phyloP scores from a whole-genome alignment of 2,329 filamentous ascomycete species.

The Aspergillus ibericus region DNA sequence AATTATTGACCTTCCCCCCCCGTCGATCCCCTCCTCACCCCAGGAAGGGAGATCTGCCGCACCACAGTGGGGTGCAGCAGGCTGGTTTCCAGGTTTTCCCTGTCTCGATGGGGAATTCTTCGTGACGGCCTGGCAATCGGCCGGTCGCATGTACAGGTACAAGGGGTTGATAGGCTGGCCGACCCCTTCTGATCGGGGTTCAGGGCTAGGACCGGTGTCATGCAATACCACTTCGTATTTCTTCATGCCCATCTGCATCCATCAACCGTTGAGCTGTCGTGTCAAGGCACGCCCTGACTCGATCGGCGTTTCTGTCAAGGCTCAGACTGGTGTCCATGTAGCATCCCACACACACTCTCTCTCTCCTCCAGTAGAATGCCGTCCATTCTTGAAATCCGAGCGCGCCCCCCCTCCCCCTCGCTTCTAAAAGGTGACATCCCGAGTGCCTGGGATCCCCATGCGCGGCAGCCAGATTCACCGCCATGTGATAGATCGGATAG shows the following conservation, averaged over 20 bases:
- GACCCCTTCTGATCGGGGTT: background rate
- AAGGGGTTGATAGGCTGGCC: background rate
- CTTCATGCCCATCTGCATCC: conserved; percentile 1
- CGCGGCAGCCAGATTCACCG: conserved; percentile 26
- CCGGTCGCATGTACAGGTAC: background rate
- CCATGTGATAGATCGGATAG: conserved; percentile 32
- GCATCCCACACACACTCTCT: background rate
- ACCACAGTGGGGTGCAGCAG: conserved; percentile 12
- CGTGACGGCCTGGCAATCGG: background rate
- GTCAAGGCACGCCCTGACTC: background rate
- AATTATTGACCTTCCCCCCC: background rate
- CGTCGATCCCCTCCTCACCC: background rate
- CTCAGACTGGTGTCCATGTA: background rate
- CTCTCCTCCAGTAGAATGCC: background rate
- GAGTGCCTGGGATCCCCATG: conserved; percentile 8
- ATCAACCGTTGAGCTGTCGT: conserved; percentile 4
- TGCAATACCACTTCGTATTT: conserved; percentile 7
- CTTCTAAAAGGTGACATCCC: conserved; percentile 10
- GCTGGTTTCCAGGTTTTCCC: conserved; percentile 9
- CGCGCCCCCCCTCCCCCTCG: conserved; percentile 3
- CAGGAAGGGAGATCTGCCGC: conserved; percentile 12
- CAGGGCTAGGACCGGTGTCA: background rate
- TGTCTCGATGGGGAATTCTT: conserved; percentile 2
- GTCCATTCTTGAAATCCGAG: background rate
- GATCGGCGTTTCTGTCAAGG: background rate